phyloP scores from a whole-genome alignment of 2,329 filamentous ascomycete species.

The Claviceps pazoutovae region DNA sequence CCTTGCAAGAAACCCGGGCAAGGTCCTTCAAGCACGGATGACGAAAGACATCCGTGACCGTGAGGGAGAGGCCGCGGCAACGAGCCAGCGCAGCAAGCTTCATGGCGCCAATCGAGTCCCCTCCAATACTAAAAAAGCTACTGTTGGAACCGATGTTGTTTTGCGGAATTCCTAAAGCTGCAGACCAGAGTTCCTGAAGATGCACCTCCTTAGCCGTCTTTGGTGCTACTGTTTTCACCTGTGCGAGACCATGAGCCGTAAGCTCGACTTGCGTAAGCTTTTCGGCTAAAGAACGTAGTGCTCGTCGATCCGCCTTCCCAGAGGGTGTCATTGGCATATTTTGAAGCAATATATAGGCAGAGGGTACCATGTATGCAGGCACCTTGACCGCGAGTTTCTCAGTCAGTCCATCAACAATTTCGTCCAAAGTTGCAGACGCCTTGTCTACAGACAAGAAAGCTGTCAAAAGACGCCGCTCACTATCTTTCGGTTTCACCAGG shows the following conservation, averaged over 20 bases:
- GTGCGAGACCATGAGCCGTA: not conserved
- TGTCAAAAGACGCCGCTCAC: not conserved
- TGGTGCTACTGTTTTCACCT: not conserved
- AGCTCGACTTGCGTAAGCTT: conserved; percentile 5
- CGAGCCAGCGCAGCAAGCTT: conserved; percentile 25
- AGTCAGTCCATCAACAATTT: not conserved
- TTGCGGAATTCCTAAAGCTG: conserved; percentile 2
- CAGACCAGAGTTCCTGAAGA: conserved; percentile 7
- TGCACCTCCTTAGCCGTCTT: not conserved
- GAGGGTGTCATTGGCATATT: conserved; percentile 8
- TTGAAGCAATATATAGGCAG: conserved; percentile 5
- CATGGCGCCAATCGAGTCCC: conserved; percentile 11
- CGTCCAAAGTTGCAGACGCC: not conserved
- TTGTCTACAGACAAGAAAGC: not conserved
- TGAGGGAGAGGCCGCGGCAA: conserved; percentile 19
- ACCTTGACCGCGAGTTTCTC: not conserved
- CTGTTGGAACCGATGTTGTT: conserved; percentile 4
- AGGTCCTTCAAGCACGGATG: conserved; percentile 4
- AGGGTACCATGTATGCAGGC: conserved; percentile 8
- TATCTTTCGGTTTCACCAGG: not conserved
- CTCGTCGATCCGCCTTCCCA: conserved; percentile 10
- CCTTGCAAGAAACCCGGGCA: not conserved
- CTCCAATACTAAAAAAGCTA: conserved; percentile 6
- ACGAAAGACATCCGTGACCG: conserved; percentile 25
- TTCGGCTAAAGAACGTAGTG: conserved; percentile 4